These are phyloP conservation scores for Aspergillus pseudoglaucus DNA, from an alignment of 2,329 filamentous ascomycete species.

Conservation along the genomic window DNA sequence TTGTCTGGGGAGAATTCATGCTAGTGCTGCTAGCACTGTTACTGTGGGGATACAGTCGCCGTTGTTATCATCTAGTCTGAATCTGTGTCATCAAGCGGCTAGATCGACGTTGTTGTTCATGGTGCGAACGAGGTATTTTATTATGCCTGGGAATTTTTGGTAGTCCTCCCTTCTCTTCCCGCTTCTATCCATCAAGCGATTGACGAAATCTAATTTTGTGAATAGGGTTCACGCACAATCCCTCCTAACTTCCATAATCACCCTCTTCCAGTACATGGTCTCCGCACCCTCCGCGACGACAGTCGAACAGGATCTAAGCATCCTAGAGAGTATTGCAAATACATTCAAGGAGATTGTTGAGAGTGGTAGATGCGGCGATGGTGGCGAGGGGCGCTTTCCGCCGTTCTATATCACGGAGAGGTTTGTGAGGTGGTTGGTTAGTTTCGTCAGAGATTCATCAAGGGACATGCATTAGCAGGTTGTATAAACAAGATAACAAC, in stretches of 20 bases:
- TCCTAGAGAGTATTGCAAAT: constrained; percentile 9
- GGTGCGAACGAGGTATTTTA: constrained; percentile 10
- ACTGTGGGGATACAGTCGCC: constrained; percentile 4
- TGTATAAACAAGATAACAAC: too few species aligned
- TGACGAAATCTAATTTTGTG: not conserved
- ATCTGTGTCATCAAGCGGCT: constrained; percentile 16
- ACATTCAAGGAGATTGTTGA: constrained; percentile 8
- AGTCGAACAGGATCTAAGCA: constrained; percentile 11
- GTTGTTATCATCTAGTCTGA: constrained; percentile 15
- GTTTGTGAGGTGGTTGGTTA: constrained; percentile 12
- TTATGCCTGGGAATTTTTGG: constrained; percentile 19
- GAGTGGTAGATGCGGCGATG: constrained; percentile 2
- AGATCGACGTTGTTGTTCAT: constrained; percentile 18
- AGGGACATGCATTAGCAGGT: too few species aligned
- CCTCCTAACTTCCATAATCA: constrained; percentile 14
- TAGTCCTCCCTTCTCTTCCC: constrained; percentile 1
- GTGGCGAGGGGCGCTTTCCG: constrained; percentile 10
- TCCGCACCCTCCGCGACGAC: constrained; percentile 7
- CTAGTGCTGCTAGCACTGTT: constrained; percentile 5
- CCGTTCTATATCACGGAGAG: constrained; percentile 15
- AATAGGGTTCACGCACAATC: constrained; percentile 20
- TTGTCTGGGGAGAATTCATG: constrained; percentile 19
- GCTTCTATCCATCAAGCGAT: not conserved
- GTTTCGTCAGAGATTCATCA: too few species aligned
- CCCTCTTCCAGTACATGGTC: constrained; percentile 17